phyloP scores from a whole-genome alignment of 2,329 filamentous ascomycete genomes.

The Colletotrichum lindemuthianum region DNA sequence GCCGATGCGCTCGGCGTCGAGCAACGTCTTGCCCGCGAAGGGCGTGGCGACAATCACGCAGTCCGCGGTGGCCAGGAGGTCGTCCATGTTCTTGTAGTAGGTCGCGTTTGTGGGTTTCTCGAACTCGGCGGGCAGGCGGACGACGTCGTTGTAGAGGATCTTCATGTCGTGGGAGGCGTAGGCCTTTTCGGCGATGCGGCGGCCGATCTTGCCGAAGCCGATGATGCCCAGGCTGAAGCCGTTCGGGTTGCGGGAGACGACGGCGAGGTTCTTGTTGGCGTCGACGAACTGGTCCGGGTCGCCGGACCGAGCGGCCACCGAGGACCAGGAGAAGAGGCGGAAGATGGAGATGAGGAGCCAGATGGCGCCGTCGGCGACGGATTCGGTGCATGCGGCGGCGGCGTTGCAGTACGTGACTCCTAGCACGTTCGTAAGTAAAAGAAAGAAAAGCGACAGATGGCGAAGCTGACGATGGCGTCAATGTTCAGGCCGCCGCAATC shows the following conservation, averaged over 20 bases:
- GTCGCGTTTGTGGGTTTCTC: slow-evolving; percentile 51
- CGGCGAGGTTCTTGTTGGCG: slow-evolving; percentile 32
- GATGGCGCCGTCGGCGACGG: slow-evolving; percentile 35
- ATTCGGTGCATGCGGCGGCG: slow-evolving; percentile 30
- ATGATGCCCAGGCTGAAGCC: slow-evolving; percentile 58
- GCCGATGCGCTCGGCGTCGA: slow-evolving; percentile 69
- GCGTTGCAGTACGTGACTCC: slow-evolving; percentile 32
- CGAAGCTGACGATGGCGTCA: background rate
- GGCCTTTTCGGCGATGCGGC: slow-evolving; percentile 57
- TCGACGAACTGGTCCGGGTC: slow-evolving; percentile 34
- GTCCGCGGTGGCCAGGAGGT: slow-evolving; percentile 56
- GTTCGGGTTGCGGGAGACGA: slow-evolving; percentile 31
- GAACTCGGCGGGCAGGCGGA: slow-evolving; percentile 46
- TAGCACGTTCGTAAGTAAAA: background rate
- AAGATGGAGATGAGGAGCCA: slow-evolving; percentile 33
- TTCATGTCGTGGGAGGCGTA: slow-evolving; percentile 63
- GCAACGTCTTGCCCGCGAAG: slow-evolving; percentile 74
- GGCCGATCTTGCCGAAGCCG: slow-evolving; percentile 69
- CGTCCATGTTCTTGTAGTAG: slow-evolving; percentile 43
- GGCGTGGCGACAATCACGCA: slow-evolving; percentile 72
- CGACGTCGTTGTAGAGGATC: slow-evolving; percentile 68
- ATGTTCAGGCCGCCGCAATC: background rate
- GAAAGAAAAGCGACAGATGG: background rate
- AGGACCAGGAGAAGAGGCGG: slow-evolving; percentile 34
- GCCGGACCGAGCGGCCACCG: slow-evolving; percentile 27